Base-by-base conservation (phyloP, 2,329 filamentous ascomycete genomes). In the Sordariomycetes sp. region DNA sequence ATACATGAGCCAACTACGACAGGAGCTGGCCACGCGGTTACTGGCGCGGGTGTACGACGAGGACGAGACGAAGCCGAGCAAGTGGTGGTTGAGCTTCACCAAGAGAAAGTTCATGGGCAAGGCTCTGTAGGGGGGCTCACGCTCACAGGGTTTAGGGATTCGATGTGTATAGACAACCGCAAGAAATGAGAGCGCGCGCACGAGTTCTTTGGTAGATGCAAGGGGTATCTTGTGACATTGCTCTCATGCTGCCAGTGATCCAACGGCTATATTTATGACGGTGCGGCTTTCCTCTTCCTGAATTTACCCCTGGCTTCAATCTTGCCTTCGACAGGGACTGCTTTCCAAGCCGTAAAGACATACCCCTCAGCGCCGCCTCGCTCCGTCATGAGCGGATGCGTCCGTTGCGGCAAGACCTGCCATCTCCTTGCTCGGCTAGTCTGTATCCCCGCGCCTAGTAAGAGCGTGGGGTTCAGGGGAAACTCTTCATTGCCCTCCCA, bases 61-160 rank as follows among this genome's bases (percentile, higher is more conserved):
- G 64, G 59, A 75, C 54, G 61, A 88, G 68, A 59, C 85, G 63
- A 75, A 74, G 62, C 75, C 76, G 36, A 74, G 66, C 60, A 75
- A 93, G 78, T 96, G 90, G 86, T 98, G 92, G 92, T 64, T 98
- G 58, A 96, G 92, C 70, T 98, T 95, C 59, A 86, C 85, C 35
- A 96, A 96, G 79, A 81, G 92, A 65, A 95, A 95, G 77, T 98
- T 98, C 57, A 96, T 98, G 92, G 88, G 88, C 58, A 96, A 96
- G 77, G 75, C 76, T 46, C 66, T 92, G 63, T 88, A 69, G 58
- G 23, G 18, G 16, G 18, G 18, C 11, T n/a, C 18, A 19, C n/a
- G 12, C 18, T n/a, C n/a, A n/a, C n/a, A n/a, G n/a, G n/a, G n/a
- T n/a, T n/a, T n/a, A n/a, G n/a, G n/a, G n/a, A n/a, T n/a, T n/a